Conservation (phyloP, 176 grass and related monocot genomes). For the Aegilops tauschii region DNA sequence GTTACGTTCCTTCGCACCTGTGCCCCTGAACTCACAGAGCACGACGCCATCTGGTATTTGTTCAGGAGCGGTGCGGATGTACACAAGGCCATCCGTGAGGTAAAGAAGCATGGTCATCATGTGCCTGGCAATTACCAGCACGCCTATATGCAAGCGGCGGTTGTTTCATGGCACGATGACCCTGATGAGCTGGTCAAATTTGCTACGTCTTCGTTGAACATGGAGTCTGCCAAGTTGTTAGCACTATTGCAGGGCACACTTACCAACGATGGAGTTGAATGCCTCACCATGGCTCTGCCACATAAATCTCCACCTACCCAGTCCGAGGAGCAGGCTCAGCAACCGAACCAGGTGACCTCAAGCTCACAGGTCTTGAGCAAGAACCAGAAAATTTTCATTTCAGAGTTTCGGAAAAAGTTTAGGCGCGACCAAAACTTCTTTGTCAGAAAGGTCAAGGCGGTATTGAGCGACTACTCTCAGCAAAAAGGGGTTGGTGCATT, state of each 20-base stretch:
- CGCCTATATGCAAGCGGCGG: not conserved
- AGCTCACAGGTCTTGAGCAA: no score
- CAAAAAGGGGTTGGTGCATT: no score
- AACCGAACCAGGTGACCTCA: no score
- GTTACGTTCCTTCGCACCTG: no score
- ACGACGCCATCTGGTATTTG: not conserved
- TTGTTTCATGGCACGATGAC: constrained; percentile 4
- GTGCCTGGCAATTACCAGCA: not conserved
- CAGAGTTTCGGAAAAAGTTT: no score
- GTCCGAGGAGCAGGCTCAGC: no score
- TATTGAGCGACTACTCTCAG: no score
- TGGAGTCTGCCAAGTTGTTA: not conserved
- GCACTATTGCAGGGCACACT: not conserved
- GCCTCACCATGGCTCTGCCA: not conserved
- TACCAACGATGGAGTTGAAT: not conserved
- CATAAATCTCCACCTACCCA: no score
- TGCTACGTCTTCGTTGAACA: not conserved
- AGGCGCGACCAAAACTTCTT: no score
- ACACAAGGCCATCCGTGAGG: not conserved
- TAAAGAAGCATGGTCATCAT: not conserved
- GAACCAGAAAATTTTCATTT: no score
- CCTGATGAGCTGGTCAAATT: not conserved
- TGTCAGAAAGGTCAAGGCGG: no score
- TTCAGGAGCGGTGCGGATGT: not conserved
- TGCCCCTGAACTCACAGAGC: not conserved